These are phyloP conservation scores for Populus tomentosa DNA, from an alignment of 441 rosid genomes.

Conservation along the genomic window DNA sequence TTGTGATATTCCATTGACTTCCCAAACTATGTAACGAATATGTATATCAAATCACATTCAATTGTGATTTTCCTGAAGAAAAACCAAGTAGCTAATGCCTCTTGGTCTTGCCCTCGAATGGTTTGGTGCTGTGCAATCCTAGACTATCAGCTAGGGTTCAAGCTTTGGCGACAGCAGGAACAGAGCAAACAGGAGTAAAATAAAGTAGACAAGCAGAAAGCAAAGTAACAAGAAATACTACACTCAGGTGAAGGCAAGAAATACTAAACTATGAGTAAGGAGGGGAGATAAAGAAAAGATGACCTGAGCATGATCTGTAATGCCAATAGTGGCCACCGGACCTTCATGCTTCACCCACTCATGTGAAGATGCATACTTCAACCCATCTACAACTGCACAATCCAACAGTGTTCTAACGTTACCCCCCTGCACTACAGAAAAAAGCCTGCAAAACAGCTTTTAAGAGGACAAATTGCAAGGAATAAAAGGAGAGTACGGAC, in stretches of 20 bases:
- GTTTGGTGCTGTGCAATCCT: background rate
- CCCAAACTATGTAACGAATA: background rate
- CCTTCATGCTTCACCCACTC: conserved; percentile 97
- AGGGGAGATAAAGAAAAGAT: background rate
- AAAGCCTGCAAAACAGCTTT: background rate
- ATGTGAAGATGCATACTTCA: conserved; percentile 85
- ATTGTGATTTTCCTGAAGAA: background rate
- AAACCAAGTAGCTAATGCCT: background rate
- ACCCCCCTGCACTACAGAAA: background rate
- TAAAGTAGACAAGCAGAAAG: background rate
- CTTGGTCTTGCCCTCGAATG: too few species aligned
- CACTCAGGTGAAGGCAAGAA: background rate
- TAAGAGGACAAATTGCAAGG: background rate
- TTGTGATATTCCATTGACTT: background rate
- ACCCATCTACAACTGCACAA: conserved; percentile 74
- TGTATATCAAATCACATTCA: background rate
- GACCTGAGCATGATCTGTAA: conserved; percentile 97
- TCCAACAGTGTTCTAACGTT: background rate
- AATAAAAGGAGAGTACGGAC: conserved; percentile 22
- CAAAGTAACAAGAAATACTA: background rate
- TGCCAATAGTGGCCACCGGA: conserved; percentile 77
- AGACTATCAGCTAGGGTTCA: background rate
- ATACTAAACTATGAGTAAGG: background rate
- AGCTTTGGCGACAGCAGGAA: background rate
- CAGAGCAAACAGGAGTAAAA: background rate